Conservation (phyloP, 164 flowering plant genomes). For the Cinnamomum chago region DNA sequence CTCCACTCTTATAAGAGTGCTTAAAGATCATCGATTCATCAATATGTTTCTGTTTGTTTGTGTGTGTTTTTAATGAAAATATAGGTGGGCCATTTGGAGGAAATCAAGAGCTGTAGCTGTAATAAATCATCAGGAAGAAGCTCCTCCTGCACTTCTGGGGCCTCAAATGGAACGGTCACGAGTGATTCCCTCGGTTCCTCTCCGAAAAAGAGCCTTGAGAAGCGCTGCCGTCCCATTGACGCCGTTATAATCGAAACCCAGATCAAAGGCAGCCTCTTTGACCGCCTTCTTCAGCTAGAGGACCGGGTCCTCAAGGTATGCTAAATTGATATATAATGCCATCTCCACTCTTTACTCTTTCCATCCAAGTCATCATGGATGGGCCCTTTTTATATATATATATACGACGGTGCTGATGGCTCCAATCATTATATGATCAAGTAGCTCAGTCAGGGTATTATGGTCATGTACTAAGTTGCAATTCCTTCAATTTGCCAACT, state of each 20-base stretch:
- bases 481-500: background rate
- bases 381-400: too few relatives aligned
- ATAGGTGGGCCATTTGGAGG: conserved; percentile 73
- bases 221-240: conserved; percentile 66
- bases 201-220: conserved; percentile 55
- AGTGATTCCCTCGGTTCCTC: conserved; percentile 36
- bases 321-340: background rate
- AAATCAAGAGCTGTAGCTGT: conserved; percentile 29
- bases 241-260: conserved; percentile 50
- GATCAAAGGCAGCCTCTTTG: conserved; percentile 59
- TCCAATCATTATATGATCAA: background rate
- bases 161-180: conserved; percentile 40
- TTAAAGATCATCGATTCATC: too few relatives aligned
- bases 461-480: background rate
- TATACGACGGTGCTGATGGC: background rate
- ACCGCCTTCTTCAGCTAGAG: conserved; percentile 52
- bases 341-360: background rate
- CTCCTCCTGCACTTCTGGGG: conserved; percentile 36
- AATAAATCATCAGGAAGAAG: conserved; percentile 39
- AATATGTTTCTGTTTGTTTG: background rate
- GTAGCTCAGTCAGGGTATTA: too few relatives aligned
- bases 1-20: too few relatives aligned
- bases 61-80: background rate
- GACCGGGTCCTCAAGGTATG: conserved; percentile 54
- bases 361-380: background rate